Evolutionary conservation across 1,284 basidiomycete genomes (phyloP).

Genomic region (Ustilago curta): DNA sequence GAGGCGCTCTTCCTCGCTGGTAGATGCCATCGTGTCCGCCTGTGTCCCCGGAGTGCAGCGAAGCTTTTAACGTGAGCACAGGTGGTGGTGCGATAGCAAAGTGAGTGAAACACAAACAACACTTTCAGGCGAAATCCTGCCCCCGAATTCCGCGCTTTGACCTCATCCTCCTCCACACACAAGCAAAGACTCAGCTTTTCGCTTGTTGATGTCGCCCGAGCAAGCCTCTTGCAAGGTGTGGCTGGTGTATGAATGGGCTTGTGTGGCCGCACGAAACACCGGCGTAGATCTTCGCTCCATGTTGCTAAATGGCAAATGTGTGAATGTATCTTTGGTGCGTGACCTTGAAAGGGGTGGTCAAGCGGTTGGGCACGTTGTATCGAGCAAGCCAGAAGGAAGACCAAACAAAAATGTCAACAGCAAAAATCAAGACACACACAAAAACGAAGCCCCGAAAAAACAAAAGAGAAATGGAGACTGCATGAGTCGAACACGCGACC

Average conservation of each 20-base stretch:
- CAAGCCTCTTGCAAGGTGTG: constrained; percentile 3
- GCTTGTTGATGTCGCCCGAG: too few species aligned
- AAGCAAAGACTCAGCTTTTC: background rate
- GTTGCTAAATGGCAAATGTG: too few species aligned
- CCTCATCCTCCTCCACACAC: constrained; percentile 23
- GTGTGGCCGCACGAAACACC: too few species aligned
- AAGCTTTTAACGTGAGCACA: background rate
- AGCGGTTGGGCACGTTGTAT: too few species aligned
- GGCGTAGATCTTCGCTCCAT: too few species aligned
- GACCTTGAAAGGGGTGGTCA: too few species aligned
- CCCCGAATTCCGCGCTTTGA: constrained; percentile 29
- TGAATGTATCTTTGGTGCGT: too few species aligned
- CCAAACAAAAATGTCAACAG: too few species aligned
- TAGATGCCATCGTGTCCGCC: constrained; percentile 18
- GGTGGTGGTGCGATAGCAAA: constrained; percentile 1
- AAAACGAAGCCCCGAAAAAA: background rate
- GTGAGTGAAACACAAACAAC: constrained; percentile 13
- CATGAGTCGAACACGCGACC: constrained; percentile 60
- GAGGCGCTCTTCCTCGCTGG: constrained; percentile 56
- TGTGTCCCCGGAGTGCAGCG: background rate
- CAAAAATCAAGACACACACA: background rate
- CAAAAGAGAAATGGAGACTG: constrained; percentile 42
- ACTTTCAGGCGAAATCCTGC: background rate
- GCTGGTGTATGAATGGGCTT: too few species aligned
- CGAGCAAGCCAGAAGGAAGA: too few species aligned